Conservation (phyloP, 2,329 filamentous ascomycete species). For the Chalara sp. region DNA sequence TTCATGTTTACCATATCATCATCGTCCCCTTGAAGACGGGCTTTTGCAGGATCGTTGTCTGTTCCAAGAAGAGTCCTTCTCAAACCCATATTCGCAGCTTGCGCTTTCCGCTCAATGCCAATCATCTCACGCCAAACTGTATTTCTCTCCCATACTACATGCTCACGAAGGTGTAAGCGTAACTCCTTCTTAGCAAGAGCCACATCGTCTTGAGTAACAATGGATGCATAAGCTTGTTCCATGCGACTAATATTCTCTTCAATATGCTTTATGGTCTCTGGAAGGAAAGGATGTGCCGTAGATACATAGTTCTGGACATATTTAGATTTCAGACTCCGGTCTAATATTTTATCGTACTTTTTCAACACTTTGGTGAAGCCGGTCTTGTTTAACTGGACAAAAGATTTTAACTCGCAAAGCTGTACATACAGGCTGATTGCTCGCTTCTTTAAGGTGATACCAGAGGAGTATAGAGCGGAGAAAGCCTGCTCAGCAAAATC, state of each 20-base stretch:
- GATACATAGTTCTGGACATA: slow-evolving; percentile 74
- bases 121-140: slow-evolving; percentile 99
- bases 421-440: slow-evolving; percentile 83
- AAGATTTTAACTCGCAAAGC: slow-evolving; percentile 92
- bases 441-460: slow-evolving; percentile 87
- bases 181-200: slow-evolving; percentile 75
- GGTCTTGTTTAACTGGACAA: slow-evolving; percentile 90
- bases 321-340: slow-evolving; percentile 67
- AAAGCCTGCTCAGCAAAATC: slow-evolving; percentile 72
- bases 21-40: slow-evolving; percentile 80
- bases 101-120: slow-evolving; percentile 89
- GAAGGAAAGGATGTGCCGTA: slow-evolving; percentile 73
- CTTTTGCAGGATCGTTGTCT: slow-evolving; percentile 59
- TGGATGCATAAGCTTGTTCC: slow-evolving; percentile 71
- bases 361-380: slow-evolving; percentile 95
- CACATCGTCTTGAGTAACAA: slow-evolving; percentile 77
- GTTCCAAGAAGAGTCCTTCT: slow-evolving; percentile 71
- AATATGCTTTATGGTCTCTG: slow-evolving; percentile 62
- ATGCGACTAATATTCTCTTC: slow-evolving; percentile 67
- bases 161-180: slow-evolving; percentile 83
- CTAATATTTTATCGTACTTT: slow-evolving; percentile 95
- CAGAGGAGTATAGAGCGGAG: slow-evolving; percentile 60
- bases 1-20: slow-evolving; percentile 54
- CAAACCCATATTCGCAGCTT: slow-evolving; percentile 84
- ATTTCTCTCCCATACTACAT: slow-evolving; percentile 98